Evolutionary conservation across 345 rosid species (phyloP).

Genomic region (Nasturtium officinale): DNA sequence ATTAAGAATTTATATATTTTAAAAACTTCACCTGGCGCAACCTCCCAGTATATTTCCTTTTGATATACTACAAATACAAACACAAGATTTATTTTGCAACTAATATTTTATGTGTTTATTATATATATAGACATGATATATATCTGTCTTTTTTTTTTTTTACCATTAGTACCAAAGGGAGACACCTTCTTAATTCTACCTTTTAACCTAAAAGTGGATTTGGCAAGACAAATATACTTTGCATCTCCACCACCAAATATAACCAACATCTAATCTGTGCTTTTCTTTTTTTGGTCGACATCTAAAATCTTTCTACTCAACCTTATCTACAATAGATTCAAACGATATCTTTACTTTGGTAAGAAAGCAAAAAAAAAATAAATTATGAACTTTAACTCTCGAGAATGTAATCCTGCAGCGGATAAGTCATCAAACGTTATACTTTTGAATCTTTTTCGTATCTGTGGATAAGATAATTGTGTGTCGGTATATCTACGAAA

Average conservation of each 20-base stretch:
- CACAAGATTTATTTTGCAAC: neutral
- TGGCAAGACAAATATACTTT: neutral
- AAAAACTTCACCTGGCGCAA: neutral
- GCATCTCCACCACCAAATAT: conserved; percentile 2
- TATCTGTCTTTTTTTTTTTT: neutral
- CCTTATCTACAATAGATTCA: neutral
- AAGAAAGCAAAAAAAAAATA: neutral
- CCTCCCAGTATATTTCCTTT: neutral
- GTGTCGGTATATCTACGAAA: neutral
- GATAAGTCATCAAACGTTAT: neutral
- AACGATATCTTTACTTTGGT: neutral
- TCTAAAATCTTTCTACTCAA: neutral
- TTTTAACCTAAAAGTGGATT: conserved; percentile 16
- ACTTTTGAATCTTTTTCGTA: neutral
- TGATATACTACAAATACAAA: neutral
- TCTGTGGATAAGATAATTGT: neutral
- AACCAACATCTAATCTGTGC: neutral
- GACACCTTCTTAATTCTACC: neutral
- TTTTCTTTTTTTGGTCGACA: conserved; percentile 4
- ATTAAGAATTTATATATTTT: neutral
- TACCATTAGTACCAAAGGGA: neutral
- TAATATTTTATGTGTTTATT: neutral
- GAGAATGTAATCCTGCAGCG: neutral
- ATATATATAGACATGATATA: too few species aligned
- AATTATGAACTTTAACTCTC: neutral